These are phyloP conservation scores for Neophaeococcomyces mojaviensis DNA, from an alignment of 2,329 filamentous ascomycete genomes.

Conservation along the genomic window DNA sequence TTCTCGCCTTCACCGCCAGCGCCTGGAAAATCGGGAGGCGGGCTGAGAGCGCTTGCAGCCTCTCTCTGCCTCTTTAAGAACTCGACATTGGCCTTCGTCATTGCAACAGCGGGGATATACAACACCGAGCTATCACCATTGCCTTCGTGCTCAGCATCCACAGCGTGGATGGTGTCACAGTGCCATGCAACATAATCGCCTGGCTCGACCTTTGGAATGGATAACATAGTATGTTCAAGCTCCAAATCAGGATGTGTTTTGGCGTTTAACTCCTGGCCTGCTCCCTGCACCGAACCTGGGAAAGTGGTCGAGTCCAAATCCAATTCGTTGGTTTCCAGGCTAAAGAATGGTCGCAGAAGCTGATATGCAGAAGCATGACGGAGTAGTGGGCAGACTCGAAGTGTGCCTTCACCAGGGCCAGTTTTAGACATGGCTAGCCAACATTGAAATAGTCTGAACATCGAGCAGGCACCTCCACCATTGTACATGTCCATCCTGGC, in stretches of 20 bases:
- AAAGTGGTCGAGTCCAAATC: constrained; percentile 44
- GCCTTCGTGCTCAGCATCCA: constrained; percentile 71
- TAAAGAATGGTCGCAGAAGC: constrained; percentile 78
- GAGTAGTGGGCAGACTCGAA: constrained; percentile 74
- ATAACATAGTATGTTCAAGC: constrained; percentile 61
- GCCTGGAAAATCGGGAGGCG: constrained; percentile 64
- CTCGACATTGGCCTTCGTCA: constrained; percentile 65
- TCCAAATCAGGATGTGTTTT: constrained; percentile 63
- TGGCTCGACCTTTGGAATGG: constrained; percentile 59
- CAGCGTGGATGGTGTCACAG: constrained; percentile 62
- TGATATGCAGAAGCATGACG: constrained; percentile 70
- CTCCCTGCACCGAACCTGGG: constrained; percentile 62
- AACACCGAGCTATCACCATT: constrained; percentile 69
- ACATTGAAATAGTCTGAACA: constrained; percentile 84
- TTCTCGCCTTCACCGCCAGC: constrained; percentile 36
- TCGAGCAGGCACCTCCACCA: constrained; percentile 71
- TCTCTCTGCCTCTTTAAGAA: constrained; percentile 65
- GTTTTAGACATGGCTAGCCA: constrained; percentile 77
- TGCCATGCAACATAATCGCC: constrained; percentile 63
- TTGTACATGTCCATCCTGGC: constrained; percentile 71
- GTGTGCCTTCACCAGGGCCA: constrained; percentile 66
- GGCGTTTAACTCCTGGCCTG: constrained; percentile 60
- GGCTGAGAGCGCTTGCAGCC: constrained; percentile 61
- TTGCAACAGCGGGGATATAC: constrained; percentile 81
- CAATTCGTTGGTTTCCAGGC: constrained; percentile 40